These are phyloP conservation scores for Syncephalastrum contaminatum DNA, from an alignment of 371 early-diverging fungal genomes.

Conservation along the genomic window DNA sequence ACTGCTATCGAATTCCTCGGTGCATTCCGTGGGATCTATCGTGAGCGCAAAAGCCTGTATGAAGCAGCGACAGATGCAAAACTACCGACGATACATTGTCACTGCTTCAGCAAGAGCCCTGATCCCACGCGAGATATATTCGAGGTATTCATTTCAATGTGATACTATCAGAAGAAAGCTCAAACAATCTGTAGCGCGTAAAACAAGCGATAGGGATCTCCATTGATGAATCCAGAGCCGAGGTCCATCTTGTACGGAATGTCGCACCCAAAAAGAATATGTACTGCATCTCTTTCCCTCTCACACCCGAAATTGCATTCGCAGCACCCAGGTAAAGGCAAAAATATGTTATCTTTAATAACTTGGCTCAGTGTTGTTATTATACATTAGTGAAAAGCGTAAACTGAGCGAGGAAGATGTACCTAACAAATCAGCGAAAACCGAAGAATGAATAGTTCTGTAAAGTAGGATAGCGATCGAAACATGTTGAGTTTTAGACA, in stretches of 20 bases:
- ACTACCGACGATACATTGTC: slow-evolving; percentile 88
- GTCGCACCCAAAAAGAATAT: slow-evolving; percentile 99
- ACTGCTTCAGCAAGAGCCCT: slow-evolving; percentile 90
- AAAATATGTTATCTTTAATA: background rate
- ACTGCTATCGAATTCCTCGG: slow-evolving; percentile 94
- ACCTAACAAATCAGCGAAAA: slow-evolving; percentile 6
- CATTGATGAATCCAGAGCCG: slow-evolving; percentile 45
- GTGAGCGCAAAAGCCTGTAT: slow-evolving; percentile 40
- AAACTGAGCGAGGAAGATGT: slow-evolving; percentile 13
- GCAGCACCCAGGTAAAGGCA: slow-evolving; percentile 16
- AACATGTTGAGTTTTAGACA: background rate
- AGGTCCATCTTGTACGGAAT: slow-evolving; percentile 79
- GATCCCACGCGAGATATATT: slow-evolving; percentile 70
- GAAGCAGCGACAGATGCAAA: slow-evolving; percentile 36
- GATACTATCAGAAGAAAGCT: slow-evolving; percentile 1
- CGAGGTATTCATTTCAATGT: slow-evolving; percentile 39
- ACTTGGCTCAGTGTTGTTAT: background rate
- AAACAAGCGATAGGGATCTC: slow-evolving; percentile 49
- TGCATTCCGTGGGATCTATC: slow-evolving; percentile 74
- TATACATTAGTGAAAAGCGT: slow-evolving; percentile 23
- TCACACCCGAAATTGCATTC: slow-evolving; percentile 63
- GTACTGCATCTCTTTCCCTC: slow-evolving; percentile 89
- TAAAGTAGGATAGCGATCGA: slow-evolving; percentile 1
- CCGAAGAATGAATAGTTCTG: background rate
- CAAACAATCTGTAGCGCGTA: slow-evolving; percentile 37